A percentile compares a stretch with the other conserved stretches of the same genome.
Conservation (phyloP, 192 early-diverging fungal species). For the Rhizoclosmatium sp. region DNA sequence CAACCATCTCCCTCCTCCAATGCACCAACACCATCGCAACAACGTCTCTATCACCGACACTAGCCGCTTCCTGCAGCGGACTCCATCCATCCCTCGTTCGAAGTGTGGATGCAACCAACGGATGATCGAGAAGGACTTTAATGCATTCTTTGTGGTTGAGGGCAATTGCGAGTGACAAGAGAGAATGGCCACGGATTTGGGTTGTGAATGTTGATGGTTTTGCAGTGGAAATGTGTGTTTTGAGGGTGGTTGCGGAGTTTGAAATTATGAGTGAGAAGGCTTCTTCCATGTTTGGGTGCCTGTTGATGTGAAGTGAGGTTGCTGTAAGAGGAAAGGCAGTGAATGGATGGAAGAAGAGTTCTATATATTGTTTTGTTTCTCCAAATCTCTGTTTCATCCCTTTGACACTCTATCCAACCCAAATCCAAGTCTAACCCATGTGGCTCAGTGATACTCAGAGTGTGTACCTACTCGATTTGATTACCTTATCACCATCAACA, state of each 20-base stretch:
- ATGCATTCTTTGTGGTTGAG: constrained; percentile 47
- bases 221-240: no score
- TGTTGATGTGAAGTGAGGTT: no score
- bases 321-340: no score
- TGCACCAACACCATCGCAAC: constrained; percentile 38
- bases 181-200: constrained; percentile 45
- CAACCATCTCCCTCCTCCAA: constrained; percentile 42
- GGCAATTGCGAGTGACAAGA: constrained; percentile 56
- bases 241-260: no score
- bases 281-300: no score
- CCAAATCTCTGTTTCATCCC: no score
- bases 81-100: constrained; percentile 57
- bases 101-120: constrained; percentile 37
- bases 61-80: constrained; percentile 61
- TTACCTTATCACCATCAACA: not conserved
- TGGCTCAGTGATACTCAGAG: constrained; percentile 80
- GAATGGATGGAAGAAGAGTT: no score
- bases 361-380: no score
- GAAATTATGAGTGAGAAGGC: no score
- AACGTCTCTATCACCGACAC: constrained; percentile 52
- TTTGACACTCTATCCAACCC: no score
- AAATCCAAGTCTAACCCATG: constrained; percentile 45
- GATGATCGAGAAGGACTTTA: constrained; percentile 44
- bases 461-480: constrained; percentile 45
- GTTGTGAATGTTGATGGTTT: no score